phyloP scores from a whole-genome alignment of 73 alveolate genomes.

The Vitrella brassicaformis region DNA sequence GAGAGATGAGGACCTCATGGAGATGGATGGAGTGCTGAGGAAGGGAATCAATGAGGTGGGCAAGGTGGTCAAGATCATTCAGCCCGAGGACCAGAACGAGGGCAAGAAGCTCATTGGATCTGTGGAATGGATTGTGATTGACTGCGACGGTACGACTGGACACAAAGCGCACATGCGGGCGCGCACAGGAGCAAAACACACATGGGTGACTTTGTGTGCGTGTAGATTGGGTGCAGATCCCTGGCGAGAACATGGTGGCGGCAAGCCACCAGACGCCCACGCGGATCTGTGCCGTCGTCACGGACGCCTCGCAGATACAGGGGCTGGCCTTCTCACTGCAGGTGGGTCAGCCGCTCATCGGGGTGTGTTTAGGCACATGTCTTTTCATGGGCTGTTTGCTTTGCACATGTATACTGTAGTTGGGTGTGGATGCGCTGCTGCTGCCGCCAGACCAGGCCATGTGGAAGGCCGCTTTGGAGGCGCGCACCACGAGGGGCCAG shows the following conservation, averaged over 20 bases:
- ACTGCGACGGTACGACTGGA: too few relatives aligned
- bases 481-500: too few relatives aligned
- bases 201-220: too few relatives aligned
- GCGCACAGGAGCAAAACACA: too few relatives aligned
- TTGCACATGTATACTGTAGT: too few relatives aligned
- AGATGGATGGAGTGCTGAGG: background rate
- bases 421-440: slow-evolving; percentile 2
- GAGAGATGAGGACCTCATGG: too few relatives aligned
- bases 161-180: too few relatives aligned
- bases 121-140: slow-evolving; percentile 5
- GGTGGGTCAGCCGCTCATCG: too few relatives aligned
- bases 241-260: slow-evolving; percentile 2
- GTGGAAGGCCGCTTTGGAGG: background rate
- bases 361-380: too few relatives aligned
- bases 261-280: background rate
- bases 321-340: slow-evolving; percentile 5
- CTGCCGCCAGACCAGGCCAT: background rate
- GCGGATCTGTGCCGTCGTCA: background rate
- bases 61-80: background rate
- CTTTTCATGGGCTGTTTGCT: too few relatives aligned
- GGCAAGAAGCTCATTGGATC: background rate
- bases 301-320: background rate
- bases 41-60: background rate
- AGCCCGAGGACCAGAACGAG: background rate
- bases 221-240: slow-evolving; percentile 7